Evolutionary conservation across 202 grass and related monocot genomes (phyloP), one percentile per base, ranked within the genome.

Genomic region (Musa balbisiana): DNA sequence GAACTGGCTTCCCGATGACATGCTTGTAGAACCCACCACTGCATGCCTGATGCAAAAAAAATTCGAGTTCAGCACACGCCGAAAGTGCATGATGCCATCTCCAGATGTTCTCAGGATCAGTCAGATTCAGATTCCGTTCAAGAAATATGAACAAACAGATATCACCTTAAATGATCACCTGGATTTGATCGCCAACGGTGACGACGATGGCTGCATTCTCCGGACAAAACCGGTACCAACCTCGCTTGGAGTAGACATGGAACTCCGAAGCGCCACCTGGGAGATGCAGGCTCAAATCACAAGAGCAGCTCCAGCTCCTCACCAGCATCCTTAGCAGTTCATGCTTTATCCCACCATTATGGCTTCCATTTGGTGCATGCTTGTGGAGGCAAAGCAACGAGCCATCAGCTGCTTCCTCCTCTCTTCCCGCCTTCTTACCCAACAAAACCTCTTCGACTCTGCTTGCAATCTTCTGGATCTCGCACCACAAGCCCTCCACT

Each of bases 141-240:
- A 43, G 5, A 43, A 43, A 43, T 43, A 43, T 24, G 23, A 23
- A 67, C 10, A 53, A 26, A 51, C 78, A 67, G 23, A 67, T 33
- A 51, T 27, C 27, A 25, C 25, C 25, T 51, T n/a, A 29, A 82
- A 78, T 8, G 11, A 53, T 82, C 17, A 95, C 92, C 92, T 96
- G 80, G 10, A 87, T 62, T 64, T 84, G 86, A 70, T 96, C 82
- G 9, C 92, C 88, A 19, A 91, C n/a, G 55, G 88, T 84, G 73
- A 95, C 79, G 59, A 95, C 74, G 51, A 87, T 50, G 58, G 92
- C 82, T 22, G 83, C 67, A 60, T 74, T 72, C 13, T 62, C 58
- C 1, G 85, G 86, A 27, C 71, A 59, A 85, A 96, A 96, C 51
- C 60, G 80, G 15, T 81, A 79, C 67, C 78, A 80, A 22, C 90